phyloP scores from a whole-genome alignment of 139 green algal genomes.

The Auxenochlorella pyrenoidosa region DNA sequence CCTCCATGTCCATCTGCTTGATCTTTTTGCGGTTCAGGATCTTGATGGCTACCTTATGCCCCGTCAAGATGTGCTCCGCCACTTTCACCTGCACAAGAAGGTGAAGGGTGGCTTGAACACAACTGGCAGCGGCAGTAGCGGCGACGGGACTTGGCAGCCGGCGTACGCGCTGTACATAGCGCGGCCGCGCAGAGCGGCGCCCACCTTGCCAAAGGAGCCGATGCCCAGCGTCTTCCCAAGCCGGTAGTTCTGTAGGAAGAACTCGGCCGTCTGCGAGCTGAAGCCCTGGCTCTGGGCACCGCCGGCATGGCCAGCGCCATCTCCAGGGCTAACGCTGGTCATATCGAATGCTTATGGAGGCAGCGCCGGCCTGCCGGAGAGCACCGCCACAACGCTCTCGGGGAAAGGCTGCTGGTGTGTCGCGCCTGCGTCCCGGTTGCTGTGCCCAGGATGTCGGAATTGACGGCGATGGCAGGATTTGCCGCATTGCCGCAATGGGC shows the following conservation, averaged over 20 bases:
- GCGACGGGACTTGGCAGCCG: not conserved
- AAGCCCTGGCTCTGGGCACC: slow-evolving; percentile 3
- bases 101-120: not conserved
- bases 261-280: slow-evolving; percentile 65
- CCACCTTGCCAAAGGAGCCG: slow-evolving; percentile 97
- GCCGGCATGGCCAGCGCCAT: not conserved
- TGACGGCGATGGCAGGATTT: too few species aligned
- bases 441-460: too few species aligned
- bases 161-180: not conserved
- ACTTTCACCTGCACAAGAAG: slow-evolving; percentile 86
- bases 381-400: too few species aligned
- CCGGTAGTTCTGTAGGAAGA: slow-evolving; percentile 96
- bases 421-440: too few species aligned
- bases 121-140: not conserved
- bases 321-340: slow-evolving; percentile 16
- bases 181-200: not conserved
- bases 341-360: not conserved
- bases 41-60: slow-evolving; percentile 99
- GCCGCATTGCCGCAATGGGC: too few species aligned
- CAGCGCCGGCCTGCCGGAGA: not conserved
- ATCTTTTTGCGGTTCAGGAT: slow-evolving; percentile 99
- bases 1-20: slow-evolving; percentile 99
- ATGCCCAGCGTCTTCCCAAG: slow-evolving; percentile 99
- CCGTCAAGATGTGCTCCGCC: slow-evolving; percentile 97
- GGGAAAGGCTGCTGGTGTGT: too few species aligned